phyloP scores from a whole-genome alignment of 176 grass and related monocot genomes.

The Olyra latifolia region DNA sequence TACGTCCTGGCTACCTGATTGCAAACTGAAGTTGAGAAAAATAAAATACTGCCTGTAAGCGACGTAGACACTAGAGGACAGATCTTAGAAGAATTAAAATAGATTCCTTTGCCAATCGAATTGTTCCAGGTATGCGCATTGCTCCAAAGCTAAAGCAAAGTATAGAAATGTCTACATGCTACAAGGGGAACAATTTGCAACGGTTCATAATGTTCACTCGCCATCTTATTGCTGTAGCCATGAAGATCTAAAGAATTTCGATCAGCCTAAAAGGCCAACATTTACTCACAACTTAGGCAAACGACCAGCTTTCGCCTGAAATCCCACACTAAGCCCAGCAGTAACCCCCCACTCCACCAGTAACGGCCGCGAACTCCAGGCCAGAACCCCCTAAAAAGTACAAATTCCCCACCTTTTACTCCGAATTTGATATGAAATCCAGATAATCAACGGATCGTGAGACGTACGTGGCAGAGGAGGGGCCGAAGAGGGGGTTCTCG shows the following conservation, averaged over 20 bases:
- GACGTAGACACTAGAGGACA: constrained; percentile 10
- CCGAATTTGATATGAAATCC: neutral
- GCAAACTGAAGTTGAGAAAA: neutral
- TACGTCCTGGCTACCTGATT: neutral
- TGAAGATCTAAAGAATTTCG: constrained; percentile 2
- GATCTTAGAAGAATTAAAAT: constrained; percentile 16
- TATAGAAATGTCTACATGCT: neutral
- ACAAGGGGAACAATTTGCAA: neutral
- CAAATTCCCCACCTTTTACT: neutral
- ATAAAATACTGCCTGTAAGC: neutral
- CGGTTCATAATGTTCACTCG: neutral
- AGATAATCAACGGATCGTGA: neutral
- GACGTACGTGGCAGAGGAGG: constrained; percentile 75
- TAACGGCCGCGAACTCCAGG: neutral
- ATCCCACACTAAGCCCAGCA: neutral
- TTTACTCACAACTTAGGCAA: neutral
- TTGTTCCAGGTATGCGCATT: constrained; percentile 7
- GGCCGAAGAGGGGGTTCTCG: constrained; percentile 88
- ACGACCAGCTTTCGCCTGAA: neutral
- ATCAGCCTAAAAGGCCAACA: neutral
- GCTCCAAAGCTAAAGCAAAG: neutral
- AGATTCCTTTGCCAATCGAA: neutral
- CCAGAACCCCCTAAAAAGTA: neutral
- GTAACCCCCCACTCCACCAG: neutral
- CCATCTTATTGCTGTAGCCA: no score